These are phyloP conservation scores for Penicillium sp. DNA, from an alignment of 2,329 filamentous ascomycete genomes.

Conservation along the genomic window DNA sequence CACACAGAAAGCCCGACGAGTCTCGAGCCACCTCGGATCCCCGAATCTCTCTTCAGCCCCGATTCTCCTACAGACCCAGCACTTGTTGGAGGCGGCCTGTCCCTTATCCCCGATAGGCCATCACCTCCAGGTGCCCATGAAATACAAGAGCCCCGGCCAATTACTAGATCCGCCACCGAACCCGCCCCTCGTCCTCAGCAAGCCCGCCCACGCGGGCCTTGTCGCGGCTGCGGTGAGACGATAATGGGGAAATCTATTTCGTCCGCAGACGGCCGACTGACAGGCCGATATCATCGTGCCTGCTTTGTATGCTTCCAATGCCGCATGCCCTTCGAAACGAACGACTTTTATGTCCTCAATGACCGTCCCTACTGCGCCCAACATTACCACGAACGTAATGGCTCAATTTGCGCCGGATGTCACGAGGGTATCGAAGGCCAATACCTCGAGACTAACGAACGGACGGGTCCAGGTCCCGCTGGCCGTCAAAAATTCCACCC, in stretches of 20 bases:
- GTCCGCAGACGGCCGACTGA: constrained; percentile 88
- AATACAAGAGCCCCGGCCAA: constrained; percentile 17
- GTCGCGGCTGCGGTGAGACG: constrained; percentile 76
- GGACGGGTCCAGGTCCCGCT: constrained; percentile 36
- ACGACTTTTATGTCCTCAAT: constrained; percentile 88
- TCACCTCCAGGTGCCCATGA: constrained; percentile 14
- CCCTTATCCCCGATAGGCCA: constrained; percentile 35
- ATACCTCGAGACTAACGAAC: constrained; percentile 79
- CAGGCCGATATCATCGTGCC: constrained; percentile 90
- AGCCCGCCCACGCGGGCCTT: constrained; percentile 69
- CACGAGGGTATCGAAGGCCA: constrained; percentile 88
- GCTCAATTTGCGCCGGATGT: constrained; percentile 81
- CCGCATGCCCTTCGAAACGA: constrained; percentile 76
- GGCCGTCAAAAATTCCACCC: constrained; percentile 78
- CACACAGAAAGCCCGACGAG: constrained; percentile 31
- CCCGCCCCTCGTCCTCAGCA: constrained; percentile 47
- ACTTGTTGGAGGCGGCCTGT: constrained; percentile 46
- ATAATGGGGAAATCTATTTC: constrained; percentile 94
- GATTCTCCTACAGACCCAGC: constrained; percentile 56
- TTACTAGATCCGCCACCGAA: constrained; percentile 31
- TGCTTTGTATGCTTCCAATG: constrained; percentile 94
- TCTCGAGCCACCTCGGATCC: constrained; percentile 38
- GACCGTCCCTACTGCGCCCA: constrained; percentile 89
- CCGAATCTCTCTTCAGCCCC: constrained; percentile 38
- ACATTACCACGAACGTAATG: constrained; percentile 91